Evolutionary conservation across 106 monocot genomes (phyloP).

Genomic region (Dactylorhiza incarnata): DNA sequence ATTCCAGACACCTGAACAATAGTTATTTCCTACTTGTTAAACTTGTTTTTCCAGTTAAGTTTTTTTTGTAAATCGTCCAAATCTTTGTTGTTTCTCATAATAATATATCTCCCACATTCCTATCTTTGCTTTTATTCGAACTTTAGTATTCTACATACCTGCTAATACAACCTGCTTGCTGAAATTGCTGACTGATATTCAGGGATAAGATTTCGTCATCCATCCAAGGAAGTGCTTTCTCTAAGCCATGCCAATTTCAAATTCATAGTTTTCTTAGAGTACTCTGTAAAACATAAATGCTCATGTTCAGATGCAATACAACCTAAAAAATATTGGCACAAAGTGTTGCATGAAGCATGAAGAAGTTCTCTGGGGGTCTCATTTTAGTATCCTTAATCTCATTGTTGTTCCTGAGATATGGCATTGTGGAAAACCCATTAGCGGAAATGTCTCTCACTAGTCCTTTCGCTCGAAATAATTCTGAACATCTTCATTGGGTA

Average conservation of each 20-base stretch:
- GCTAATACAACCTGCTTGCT: not conserved
- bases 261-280: not conserved
- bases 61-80: too few species aligned
- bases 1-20: too few species aligned
- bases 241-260: not conserved
- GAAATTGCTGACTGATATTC: slow-evolving; percentile 3
- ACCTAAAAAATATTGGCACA: not conserved
- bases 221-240: not conserved
- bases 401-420: slow-evolving; percentile 56
- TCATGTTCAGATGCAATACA: not conserved
- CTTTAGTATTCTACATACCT: not conserved
- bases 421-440: slow-evolving; percentile 53
- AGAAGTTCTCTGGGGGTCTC: slow-evolving; percentile 38
- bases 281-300: not conserved
- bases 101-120: too few species aligned
- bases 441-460: slow-evolving; percentile 33
- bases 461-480: slow-evolving; percentile 35
- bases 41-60: too few species aligned
- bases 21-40: too few species aligned
- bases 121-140: too few species aligned
- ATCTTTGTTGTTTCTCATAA: too few species aligned
- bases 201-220: not conserved
- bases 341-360: slow-evolving; percentile 30
- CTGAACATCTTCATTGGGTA: slow-evolving; percentile 39
- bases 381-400: slow-evolving; percentile 18